Base-by-base conservation (phyloP, 331 rosid genomes). In the Rosa hybrid region DNA sequence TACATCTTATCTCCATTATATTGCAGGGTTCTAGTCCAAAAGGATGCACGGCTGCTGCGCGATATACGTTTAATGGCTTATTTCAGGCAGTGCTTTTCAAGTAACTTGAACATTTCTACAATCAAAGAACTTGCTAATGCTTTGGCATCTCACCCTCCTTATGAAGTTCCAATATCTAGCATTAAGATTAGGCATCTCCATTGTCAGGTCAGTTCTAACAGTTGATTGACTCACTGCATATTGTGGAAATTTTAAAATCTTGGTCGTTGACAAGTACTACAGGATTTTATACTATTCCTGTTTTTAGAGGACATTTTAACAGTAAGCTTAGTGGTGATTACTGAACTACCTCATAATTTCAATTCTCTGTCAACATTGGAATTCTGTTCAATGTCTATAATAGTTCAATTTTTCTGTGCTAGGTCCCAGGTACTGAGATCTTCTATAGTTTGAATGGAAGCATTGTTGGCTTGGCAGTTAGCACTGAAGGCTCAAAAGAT, bases 141-240 rank as follows among this genome's bases (percentile, higher is more conserved):
- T 71, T 81, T 95, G 88, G 88, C 98, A 46, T 90, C 94, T 67
- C 94, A 84, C 71, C 84, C 91, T 81, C 96, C 99, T 56, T 95
- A 88, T 81, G 96, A 95, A 89, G 96, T 95, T 91, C 94, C 98
- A 74, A 85, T 91, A 80, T 86, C 98, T 78, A 86, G 96, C 83
- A 76, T 95, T 68, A 89, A 89, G 89, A 86, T 90, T 79, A 84
- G 57, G 87, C 97, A 95, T 87, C 94, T 93, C 74, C 91, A 93
- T 84, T 87, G 88, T 71, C 86, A 85, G 98, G 99, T 93, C 42
- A 64, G 90, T 86, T 75, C 72, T 81, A 74, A 44, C 56, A 79
- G 78, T 71, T 65, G 63, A 77, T 74, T 51, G 20, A 56, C 17
- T 42, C 59, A 38, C 75, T 75, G 76, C 71, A 70, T 45, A 4